Evolutionary conservation across 1,284 basidiomycete genomes (phyloP), one percentile per base, ranked within the genome.

Genomic region (Takashimella koratensis): DNA sequence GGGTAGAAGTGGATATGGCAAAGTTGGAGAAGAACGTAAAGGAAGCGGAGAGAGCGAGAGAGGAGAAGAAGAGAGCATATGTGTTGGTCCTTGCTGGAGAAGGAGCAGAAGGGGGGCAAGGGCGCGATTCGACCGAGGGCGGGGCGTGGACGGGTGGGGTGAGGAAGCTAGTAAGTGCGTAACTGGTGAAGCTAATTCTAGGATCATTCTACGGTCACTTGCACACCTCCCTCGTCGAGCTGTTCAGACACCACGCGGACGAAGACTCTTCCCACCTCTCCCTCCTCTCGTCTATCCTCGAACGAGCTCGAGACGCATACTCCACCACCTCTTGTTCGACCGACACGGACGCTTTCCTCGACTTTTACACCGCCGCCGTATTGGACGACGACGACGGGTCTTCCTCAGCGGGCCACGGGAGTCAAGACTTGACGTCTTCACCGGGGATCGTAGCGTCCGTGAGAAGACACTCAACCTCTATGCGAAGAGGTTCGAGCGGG

Each of bases 331-430:
- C 48, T 20, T 26, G 59, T 8, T 45, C 43, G 11, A 46, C 50
- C 21, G 60, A 62, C 25, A 62, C 66, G 53, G 61, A 74, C 49
- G 65, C 62, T 23, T 66, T 72, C 49, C 53, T 66, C 5, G 53
- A 53, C n/a, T 60, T 36, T 36, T 36, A 36, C 30, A 8, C 30
- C 16, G 16, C 30, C 30, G 8, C 30, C 16, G 10, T 36, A 8
- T 8, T 36, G 10, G 30, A 36, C 30, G 30, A 8, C 16, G 8
- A 8, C 16, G 10, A 8, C 16, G 30, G 30, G 8, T 36, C 30
- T 8, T 36, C 30, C 16, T 8, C 16, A 8, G 16, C 8, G 8
- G 30, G 16, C 8, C 30, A 36, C 30, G 30, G 10, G 8, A 8
- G 16, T 8, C 30, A 36, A 8, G 10, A 8, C 30, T 8, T 8